These are phyloP conservation scores for Pelargonium citronellum DNA, from an alignment of 441 rosid species.

Conservation along the genomic window DNA sequence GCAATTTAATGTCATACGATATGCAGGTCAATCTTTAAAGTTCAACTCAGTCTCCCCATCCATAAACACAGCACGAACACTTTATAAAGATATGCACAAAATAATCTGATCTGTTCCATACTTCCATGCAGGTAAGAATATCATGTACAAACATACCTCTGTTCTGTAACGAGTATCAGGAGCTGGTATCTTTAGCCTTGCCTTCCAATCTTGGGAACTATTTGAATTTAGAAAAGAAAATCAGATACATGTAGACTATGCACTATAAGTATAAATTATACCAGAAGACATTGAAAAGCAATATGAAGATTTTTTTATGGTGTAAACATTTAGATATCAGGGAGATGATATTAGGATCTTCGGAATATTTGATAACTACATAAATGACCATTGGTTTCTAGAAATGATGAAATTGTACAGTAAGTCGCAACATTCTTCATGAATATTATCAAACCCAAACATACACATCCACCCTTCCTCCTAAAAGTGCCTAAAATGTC, in stretches of 20 bases:
- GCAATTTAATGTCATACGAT: not conserved
- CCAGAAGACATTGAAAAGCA: not conserved
- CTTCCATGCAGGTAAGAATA: not conserved
- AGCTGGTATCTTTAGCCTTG: conserved; percentile 65
- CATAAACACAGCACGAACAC: not conserved
- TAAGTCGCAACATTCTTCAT: not conserved
- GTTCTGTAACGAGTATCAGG: conserved; percentile 82
- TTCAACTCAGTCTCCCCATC: not conserved
- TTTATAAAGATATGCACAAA: not conserved
- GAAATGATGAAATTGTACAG: not conserved
- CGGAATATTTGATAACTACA: not conserved
- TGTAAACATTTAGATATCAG: not conserved
- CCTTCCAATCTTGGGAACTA: conserved; percentile 95
- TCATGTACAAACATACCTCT: conserved; percentile 39
- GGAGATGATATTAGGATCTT: not conserved
- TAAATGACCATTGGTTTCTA: not conserved
- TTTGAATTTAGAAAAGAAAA: not conserved
- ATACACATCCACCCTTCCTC: not conserved
- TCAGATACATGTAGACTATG: not conserved
- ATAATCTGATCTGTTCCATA: not conserved
- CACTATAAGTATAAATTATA: not conserved
- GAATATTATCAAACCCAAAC: not conserved
- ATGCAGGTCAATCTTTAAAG: not conserved
- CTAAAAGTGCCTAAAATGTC: not conserved
- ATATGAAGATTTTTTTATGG: not conserved